Evolutionary conservation across 345 rosid genomes (phyloP), one percentile per base, ranked within the genome.

Genomic region (Eucalyptus melliodora): DNA sequence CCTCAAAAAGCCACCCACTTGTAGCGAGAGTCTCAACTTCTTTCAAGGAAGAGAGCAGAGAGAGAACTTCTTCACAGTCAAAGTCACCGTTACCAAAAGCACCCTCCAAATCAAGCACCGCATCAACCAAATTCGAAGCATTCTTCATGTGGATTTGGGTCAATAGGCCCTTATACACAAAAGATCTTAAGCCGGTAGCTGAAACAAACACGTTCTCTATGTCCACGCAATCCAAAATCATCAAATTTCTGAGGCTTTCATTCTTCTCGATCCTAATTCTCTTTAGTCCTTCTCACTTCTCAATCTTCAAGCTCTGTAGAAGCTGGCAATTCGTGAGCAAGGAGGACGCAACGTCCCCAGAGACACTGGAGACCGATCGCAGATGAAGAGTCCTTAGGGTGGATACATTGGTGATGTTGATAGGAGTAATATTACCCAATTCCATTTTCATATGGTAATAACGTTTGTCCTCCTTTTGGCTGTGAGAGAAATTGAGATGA

Each of bases 1-100:
- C 89, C 91, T 90, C 89, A 31, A 90, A 80, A 88, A 90, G 91
- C 91, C 91, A 90, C 4, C 89, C 89, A 60, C 87, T 87, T 16
- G 65, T 49, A 16, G 87, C 88, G 51, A 90, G 89, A 40, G 34
- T 47, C 59, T 87, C 82, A 31, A 90, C 85, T 16, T 77, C 91
- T 27, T 90, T 90, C 6, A 83, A 81, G 51, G 89, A 90, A 23
- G 59, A 77, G 27, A 90, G 87, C 47, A 60, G 45, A 51, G 86
- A 87, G 44, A 90, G 88, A 85, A 90, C 87, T 26, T 90, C 89
- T 45, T 90, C 91, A 50, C 72, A 60, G 65, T 90, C 91, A 86
- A 90, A 90, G 67, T 87, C 91, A 4, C 30, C 56, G 13, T 31
- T 31, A n/a, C 85, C 89, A 4, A 40, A 53, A 37, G 69, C 86